Evolutionary conservation across 805 yeast genomes (phyloP), one percentile per base, ranked within the genome.

Genomic region (Sugiyamaella mastotermitis): DNA sequence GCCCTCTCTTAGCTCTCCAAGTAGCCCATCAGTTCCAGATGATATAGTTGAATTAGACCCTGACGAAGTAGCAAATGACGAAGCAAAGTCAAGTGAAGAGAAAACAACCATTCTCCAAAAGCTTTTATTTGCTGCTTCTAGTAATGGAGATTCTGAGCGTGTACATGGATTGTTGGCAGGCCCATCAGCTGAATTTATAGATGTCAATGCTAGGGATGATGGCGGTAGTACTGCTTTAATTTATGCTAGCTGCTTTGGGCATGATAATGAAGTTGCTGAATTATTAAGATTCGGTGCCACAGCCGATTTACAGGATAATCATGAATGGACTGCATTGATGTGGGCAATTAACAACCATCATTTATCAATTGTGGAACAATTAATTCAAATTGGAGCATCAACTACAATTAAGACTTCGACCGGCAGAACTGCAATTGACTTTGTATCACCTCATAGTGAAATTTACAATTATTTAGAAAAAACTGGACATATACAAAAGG

Each of bases 321-420:
- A 54, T 38, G 61, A 58, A 33, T 66, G 69, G 70, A 60, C 71
- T 4, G 59, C 95, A 8, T 58, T 83, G 31, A 84, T 83, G 92
- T 85, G 95, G 95, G 88, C 94, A 0, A 75, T 84, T 3, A 72
- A 78, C 48, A 67, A 79, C 47, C 72, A 76, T 38, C 74, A 75
- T 38, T 57, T 71, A 42, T 67, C 69, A 9, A 67, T 80, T 31
- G 78, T 75, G 11, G 71, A 74, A 33, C 60, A 70, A 39, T 61
- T 85, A 42, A 58, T 86, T 38, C 73, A 74, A 30, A 67, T 68
- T 41, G 82, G 80, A 25, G 90, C 88, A 0, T 81, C 79, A 43
- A 56, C 68, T 6, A 42, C 41, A 20, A 31, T 51, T 1, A 49
- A 60, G 11, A 65, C 70, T 28, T 60, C 71, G 33, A 65, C 69